Evolutionary conservation across 768 basidiomycete species (phyloP).

Genomic region (Lactarius pseudohatsudake): DNA sequence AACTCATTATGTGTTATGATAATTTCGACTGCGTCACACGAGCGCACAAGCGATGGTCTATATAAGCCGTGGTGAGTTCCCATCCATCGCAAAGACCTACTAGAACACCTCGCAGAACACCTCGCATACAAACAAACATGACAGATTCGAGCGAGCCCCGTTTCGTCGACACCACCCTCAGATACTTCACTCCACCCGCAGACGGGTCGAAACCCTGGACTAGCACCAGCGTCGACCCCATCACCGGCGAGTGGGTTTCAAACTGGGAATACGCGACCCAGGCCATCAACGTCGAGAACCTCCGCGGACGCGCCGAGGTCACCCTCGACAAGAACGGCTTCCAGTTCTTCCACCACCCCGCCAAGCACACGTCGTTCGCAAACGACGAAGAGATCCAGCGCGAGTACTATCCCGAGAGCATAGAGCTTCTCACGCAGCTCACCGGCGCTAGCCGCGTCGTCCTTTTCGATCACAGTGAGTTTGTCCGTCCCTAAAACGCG

Average conservation of each 20-base stretch:
- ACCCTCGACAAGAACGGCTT: conserved; percentile 55
- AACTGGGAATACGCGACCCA: conserved; percentile 41
- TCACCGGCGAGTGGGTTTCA: conserved; percentile 34
- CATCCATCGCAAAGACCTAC: background rate
- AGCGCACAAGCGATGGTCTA: background rate
- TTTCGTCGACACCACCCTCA: conserved; percentile 24
- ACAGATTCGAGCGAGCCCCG: conserved; percentile 13
- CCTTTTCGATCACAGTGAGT: conserved; percentile 66
- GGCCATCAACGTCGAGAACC: conserved; percentile 47
- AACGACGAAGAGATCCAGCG: conserved; percentile 51
- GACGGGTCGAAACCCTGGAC: conserved; percentile 36
- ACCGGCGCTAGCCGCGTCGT: conserved; percentile 61
- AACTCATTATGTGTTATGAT: too few relatives aligned
- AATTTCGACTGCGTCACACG: background rate
- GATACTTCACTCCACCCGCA: conserved; percentile 31
- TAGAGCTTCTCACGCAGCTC: conserved; percentile 54
- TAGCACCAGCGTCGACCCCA: conserved; percentile 32
- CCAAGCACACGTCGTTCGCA: conserved; percentile 48
- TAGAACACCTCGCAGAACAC: background rate
- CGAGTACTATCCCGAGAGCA: conserved; percentile 63
- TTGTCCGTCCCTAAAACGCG: background rate
- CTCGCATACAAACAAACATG: background rate
- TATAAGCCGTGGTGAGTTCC: background rate
- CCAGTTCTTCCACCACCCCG: conserved; percentile 42
- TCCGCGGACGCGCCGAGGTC: conserved; percentile 48